A percentile compares a stretch with the other conserved stretches of the same genome.
Conservation (phyloP, 257 asterid species). For the Solanum gandarillasii region DNA sequence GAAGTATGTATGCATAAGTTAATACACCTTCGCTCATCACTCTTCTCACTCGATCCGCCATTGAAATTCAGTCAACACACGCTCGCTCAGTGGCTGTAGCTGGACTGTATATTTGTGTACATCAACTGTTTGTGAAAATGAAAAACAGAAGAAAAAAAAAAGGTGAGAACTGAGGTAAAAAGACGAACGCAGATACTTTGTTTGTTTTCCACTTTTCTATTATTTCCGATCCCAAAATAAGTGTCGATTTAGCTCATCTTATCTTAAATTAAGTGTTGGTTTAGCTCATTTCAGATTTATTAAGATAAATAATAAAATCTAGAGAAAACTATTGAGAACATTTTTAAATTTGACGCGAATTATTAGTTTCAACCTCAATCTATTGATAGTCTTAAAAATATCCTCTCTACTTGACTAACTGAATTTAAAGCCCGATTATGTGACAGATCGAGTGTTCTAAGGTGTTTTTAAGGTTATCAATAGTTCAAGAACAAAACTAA, state of each 20-base stretch:
- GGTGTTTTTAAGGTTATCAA: too few species aligned
- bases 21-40: slow-evolving; percentile 31
- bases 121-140: not conserved
- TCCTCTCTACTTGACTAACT: not conserved
- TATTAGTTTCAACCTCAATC: not conserved
- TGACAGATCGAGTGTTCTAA: too few species aligned
- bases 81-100: not conserved
- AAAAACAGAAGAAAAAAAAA: not conserved
- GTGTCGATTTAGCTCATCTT: not conserved
- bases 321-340: too few species aligned
- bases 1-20: slow-evolving; percentile 75
- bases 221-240: not conserved
- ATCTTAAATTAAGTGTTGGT: accelerated
- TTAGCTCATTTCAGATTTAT: too few species aligned
- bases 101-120: not conserved
- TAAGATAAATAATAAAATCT: not conserved
- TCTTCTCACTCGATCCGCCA: slow-evolving; percentile 62
- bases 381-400: too few species aligned
- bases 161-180: not conserved
- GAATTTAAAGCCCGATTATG: accelerated
- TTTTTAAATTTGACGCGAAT: too few species aligned
- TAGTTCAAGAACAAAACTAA: accelerated
- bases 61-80: not conserved
- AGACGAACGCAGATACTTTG: not conserved
- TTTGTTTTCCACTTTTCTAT: not conserved